These are phyloP conservation scores for Hericium coralloides DNA, from an alignment of 768 basidiomycete genomes.

Conservation along the genomic window DNA sequence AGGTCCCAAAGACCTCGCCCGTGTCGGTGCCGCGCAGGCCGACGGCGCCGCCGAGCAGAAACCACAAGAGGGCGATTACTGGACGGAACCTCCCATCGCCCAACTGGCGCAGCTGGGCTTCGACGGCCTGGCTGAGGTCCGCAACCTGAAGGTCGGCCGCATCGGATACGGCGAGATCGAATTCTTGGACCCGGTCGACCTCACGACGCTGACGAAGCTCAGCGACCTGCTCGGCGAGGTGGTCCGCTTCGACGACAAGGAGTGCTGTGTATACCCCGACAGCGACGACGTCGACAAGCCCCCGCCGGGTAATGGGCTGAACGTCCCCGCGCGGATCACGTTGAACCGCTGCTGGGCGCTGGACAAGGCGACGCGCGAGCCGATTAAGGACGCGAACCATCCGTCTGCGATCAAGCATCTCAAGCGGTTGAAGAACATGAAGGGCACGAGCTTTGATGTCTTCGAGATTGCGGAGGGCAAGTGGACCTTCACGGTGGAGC, in stretches of 20 bases:
- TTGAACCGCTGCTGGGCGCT: slow-evolving; percentile 80
- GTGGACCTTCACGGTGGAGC: slow-evolving; percentile 92
- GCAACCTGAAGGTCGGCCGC: slow-evolving; percentile 81
- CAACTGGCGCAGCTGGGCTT: slow-evolving; percentile 64
- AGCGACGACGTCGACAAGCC: slow-evolving; percentile 82
- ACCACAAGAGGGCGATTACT: slow-evolving; percentile 85
- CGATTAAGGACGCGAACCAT: slow-evolving; percentile 75
- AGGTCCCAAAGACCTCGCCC: background rate
- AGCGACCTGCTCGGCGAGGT: slow-evolving; percentile 79
- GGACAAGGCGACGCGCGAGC: slow-evolving; percentile 86
- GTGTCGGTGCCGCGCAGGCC: slow-evolving; percentile 21
- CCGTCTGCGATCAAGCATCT: slow-evolving; percentile 62
- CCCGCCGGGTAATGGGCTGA: slow-evolving; percentile 74
- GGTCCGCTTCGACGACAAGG: slow-evolving; percentile 84
- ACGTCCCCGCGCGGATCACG: slow-evolving; percentile 74
- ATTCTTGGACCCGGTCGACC: slow-evolving; percentile 73
- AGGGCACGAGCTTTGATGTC: slow-evolving; percentile 74
- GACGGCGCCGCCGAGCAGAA: slow-evolving; percentile 19
- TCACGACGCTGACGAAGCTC: slow-evolving; percentile 76
- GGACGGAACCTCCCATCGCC: slow-evolving; percentile 71
- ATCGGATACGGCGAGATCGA: slow-evolving; percentile 83
- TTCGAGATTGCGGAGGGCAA: slow-evolving; percentile 76
- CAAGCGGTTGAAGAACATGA: slow-evolving; percentile 77
- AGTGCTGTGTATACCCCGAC: slow-evolving; percentile 91
- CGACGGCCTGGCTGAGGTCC: slow-evolving; percentile 64